These are phyloP conservation scores for Kodamaea derodonti DNA, from an alignment of 1,139 yeast species.

Conservation along the genomic window DNA sequence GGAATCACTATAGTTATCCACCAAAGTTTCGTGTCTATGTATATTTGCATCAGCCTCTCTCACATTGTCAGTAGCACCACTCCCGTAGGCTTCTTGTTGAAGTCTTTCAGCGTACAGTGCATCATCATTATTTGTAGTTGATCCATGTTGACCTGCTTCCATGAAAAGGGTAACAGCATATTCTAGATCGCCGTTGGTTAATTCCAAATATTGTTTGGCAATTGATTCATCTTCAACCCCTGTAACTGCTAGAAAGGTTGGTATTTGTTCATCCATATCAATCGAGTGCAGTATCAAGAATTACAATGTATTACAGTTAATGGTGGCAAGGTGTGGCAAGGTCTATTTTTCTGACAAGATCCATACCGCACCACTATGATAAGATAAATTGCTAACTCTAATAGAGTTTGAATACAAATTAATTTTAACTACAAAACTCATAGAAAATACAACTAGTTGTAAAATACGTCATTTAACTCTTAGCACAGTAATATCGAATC, in stretches of 20 bases:
- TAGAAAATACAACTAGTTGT: too few relatives aligned
- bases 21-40: conserved; percentile 75
- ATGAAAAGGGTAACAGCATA: conserved; percentile 81
- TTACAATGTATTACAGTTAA: not conserved
- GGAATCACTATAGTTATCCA: conserved; percentile 26
- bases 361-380: not conserved
- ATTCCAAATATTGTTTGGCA: conserved; percentile 76
- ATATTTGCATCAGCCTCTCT: conserved; percentile 75
- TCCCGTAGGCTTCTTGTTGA: conserved; percentile 59
- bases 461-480: too few relatives aligned
- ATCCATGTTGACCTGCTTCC: conserved; percentile 41
- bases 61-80: conserved; percentile 22
- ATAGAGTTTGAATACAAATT: too few relatives aligned
- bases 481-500: too few relatives aligned
- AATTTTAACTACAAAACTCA: too few relatives aligned
- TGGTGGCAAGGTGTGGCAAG: not conserved
- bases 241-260: conserved; percentile 82
- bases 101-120: conserved; percentile 59
- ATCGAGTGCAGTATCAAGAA: not conserved
- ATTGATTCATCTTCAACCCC: conserved; percentile 63
- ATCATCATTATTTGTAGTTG: conserved; percentile 36
- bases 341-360: not conserved
- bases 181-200: conserved; percentile 76
- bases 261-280: conserved; percentile 51
- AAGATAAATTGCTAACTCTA: too few relatives aligned